Percentiles rank a stretch among this genome's conserved stretches.
Evolutionary conservation across 148 eudicot species (phyloP).

Genomic region (Camellia japonica): DNA sequence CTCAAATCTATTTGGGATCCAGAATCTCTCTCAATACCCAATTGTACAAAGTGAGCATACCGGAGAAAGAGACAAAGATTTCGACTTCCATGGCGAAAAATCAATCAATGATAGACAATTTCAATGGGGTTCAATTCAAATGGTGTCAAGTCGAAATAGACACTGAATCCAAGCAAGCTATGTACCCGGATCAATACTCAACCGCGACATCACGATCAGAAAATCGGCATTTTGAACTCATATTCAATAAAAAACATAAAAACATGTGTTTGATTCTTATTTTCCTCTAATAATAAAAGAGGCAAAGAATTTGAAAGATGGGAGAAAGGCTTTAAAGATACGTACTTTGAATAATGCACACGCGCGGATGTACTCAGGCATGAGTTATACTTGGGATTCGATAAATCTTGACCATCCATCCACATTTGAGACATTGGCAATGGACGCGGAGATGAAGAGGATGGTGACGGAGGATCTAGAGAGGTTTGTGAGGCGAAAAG

Average conservation of each 20-base stretch:
- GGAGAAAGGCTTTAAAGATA: constrained; percentile 31
- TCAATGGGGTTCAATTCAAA: neutral
- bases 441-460: constrained; percentile 22
- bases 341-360: constrained; percentile 20
- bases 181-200: neutral
- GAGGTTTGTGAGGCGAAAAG: constrained; percentile 28
- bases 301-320: constrained; percentile 18
- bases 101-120: neutral
- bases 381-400: constrained; percentile 25
- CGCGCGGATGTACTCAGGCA: constrained; percentile 13
- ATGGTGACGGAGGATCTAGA: constrained; percentile 28
- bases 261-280: constrained; percentile 28
- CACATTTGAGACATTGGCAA: constrained; percentile 29
- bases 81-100: neutral
- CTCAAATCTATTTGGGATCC: constrained; percentile 31
- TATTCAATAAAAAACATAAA: constrained; percentile 26
- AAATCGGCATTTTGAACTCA: constrained; percentile 15
- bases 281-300: constrained; percentile 26
- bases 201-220: neutral
- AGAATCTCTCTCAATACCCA: neutral
- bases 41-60: neutral
- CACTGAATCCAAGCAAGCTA: neutral
- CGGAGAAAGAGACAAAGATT: constrained; percentile 2
- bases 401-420: constrained; percentile 43
- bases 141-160: constrained; percentile 1